A percentile compares a stretch with the other conserved stretches of the same genome.
These are phyloP conservation scores for Nigrospora osmanthi DNA, from an alignment of 2,329 filamentous ascomycete species.

Conservation along the genomic window DNA sequence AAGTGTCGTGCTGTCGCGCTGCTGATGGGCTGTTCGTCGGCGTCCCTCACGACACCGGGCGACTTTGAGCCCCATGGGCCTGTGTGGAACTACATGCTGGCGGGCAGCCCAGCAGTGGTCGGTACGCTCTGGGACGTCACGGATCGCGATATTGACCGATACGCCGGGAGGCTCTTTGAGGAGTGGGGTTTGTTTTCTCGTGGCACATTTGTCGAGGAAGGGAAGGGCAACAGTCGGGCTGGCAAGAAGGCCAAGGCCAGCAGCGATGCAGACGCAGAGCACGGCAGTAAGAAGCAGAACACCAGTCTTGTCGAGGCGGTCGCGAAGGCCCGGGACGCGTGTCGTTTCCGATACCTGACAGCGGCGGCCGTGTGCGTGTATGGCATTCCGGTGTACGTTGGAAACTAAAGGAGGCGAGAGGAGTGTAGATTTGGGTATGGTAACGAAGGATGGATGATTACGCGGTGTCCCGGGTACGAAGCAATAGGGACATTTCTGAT, in stretches of 20 bases:
- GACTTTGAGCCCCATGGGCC: conserved; percentile 89
- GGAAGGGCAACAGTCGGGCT: conserved; percentile 17
- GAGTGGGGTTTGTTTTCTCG: conserved; percentile 69
- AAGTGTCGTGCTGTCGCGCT: conserved; percentile 71
- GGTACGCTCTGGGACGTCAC: conserved; percentile 98
- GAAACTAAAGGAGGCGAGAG: conserved; percentile 11
- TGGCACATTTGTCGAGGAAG: conserved; percentile 34
- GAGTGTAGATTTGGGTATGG: too few species aligned
- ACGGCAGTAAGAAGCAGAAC: conserved; percentile 18
- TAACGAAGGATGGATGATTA: too few species aligned
- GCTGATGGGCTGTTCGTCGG: conserved; percentile 91
- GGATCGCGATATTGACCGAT: conserved; percentile 93
- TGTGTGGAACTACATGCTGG: conserved; percentile 85
- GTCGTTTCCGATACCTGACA: conserved; percentile 84
- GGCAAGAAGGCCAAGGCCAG: conserved; percentile 19
- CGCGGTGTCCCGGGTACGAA: too few species aligned
- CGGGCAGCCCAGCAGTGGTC: conserved; percentile 77
- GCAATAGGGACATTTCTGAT: too few species aligned
- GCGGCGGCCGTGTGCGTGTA: conserved; percentile 92
- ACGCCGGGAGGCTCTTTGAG: conserved; percentile 71
- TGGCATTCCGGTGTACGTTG: conserved; percentile 83
- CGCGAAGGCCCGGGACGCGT: conserved; percentile 64
- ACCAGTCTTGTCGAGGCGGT: conserved; percentile 75
- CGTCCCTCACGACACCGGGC: conserved; percentile 69
- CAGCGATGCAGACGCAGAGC: conserved; percentile 15